Conservation (phyloP, 75 land plant genomes). For the Selaginella tamariscina region DNA sequence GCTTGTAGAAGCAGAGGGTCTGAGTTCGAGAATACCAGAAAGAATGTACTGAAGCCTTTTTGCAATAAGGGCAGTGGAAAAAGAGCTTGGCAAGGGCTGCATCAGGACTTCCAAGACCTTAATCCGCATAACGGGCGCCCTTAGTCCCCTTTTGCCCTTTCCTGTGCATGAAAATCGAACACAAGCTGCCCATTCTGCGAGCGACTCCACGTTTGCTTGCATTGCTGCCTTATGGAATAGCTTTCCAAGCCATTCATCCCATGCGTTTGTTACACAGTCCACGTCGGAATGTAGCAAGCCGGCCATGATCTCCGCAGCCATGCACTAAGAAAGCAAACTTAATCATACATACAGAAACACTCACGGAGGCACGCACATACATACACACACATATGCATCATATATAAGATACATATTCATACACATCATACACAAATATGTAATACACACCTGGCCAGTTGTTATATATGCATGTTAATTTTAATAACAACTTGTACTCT, state of each 20-base stretch:
- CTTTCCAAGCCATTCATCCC: constrained; percentile 58
- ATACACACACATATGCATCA: too few relatives aligned
- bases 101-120: constrained; percentile 54
- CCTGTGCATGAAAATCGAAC: constrained; percentile 89
- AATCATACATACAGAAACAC: too few relatives aligned
- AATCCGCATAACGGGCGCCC: constrained; percentile 52
- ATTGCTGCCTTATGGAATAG: constrained; percentile 46
- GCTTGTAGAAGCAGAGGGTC: constrained; percentile 41
- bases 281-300: constrained; percentile 89
- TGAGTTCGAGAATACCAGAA: constrained; percentile 59
- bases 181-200: constrained; percentile 87
- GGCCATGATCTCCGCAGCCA: constrained; percentile 90
- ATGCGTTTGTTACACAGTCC: constrained; percentile 45
- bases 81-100: constrained; percentile 36
- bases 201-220: constrained; percentile 63
- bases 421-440: too few relatives aligned
- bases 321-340: too few relatives aligned
- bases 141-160: constrained; percentile 67
- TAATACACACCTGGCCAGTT: too few relatives aligned
- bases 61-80: constrained; percentile 53
- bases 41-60: constrained; percentile 70
- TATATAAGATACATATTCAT: too few relatives aligned
- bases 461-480: too few relatives aligned
- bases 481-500: too few relatives aligned
- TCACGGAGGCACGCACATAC: too few relatives aligned